A percentile compares a stretch with the other conserved stretches of the same genome.
phyloP scores from a whole-genome alignment of 371 early-diverging fungal species.

The Synchytrium microbalum region DNA sequence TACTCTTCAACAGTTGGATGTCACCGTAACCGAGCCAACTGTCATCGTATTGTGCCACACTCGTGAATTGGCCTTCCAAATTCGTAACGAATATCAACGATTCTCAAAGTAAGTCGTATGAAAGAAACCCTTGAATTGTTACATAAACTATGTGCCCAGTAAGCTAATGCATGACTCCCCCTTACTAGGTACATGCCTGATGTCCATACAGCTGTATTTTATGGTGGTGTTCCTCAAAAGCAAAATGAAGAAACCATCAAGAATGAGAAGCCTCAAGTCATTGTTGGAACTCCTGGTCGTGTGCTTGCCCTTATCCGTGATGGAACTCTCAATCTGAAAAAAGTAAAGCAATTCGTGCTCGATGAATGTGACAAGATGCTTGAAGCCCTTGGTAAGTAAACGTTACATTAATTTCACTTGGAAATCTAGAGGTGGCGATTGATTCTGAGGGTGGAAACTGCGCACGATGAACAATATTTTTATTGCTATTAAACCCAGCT shows the following conservation, averaged over 20 bases:
- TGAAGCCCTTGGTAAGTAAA: constrained; percentile 70
- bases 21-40: constrained; percentile 22
- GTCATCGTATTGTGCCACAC: constrained; percentile 95
- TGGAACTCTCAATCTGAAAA: constrained; percentile 63
- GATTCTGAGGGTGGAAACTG: not conserved
- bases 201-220: constrained; percentile 86
- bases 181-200: constrained; percentile 80
- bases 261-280: constrained; percentile 83
- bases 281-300: constrained; percentile 99
- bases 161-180: too few species aligned
- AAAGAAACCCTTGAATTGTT: too few species aligned
- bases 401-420: not conserved
- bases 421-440: too few species aligned
- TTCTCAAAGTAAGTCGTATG: constrained; percentile 70
- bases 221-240: constrained; percentile 77
- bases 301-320: constrained; percentile 82
- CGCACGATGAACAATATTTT: constrained; percentile 26
- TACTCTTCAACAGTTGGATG: constrained; percentile 89
- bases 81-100: constrained; percentile 87
- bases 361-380: constrained; percentile 99
- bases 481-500: constrained; percentile 51
- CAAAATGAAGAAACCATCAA: constrained; percentile 71
- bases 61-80: constrained; percentile 97
- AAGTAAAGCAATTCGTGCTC: constrained; percentile 93
- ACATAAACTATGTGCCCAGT: too few species aligned